Evolutionary conservation across 805 yeast species (phyloP).

Genomic region (Wickerhamomyces tratensis): DNA sequence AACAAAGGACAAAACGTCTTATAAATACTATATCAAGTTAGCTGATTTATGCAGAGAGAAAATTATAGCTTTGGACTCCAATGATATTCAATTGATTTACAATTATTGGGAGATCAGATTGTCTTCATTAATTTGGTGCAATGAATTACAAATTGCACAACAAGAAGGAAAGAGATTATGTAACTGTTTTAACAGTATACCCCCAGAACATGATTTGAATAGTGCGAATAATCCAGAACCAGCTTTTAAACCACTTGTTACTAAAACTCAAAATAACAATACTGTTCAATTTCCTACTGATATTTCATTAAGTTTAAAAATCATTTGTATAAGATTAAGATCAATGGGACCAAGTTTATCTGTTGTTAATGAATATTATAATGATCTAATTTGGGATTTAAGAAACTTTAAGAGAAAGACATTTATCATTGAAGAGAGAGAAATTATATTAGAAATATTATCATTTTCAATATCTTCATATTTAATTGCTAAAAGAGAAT

Average conservation of each 20-base stretch:
- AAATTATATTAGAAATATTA: conserved; percentile 4
- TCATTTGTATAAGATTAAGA: conserved; percentile 14
- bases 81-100: not conserved
- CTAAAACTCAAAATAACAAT: not conserved
- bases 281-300: conserved; percentile 7
- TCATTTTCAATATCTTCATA: conserved; percentile 15
- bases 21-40: conserved; percentile 4
- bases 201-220: not conserved
- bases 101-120: conserved; percentile 18
- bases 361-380: conserved; percentile 6
- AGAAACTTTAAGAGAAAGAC: not conserved
- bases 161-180: conserved; percentile 16
- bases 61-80: no score
- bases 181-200: conserved; percentile 7
- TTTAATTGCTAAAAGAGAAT: conserved; percentile 20
- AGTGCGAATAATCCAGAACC: no score
- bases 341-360: conserved; percentile 13
- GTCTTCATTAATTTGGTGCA: conserved; percentile 9
- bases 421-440: not conserved
- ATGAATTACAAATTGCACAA: conserved; percentile 15
- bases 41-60: conserved; percentile 2
- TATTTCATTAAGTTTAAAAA: conserved; percentile 12
- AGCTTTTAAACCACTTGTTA: not conserved
- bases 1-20: not conserved
- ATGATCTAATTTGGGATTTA: conserved; percentile 4